Evolutionary conservation across 2,329 filamentous ascomycete genomes (phyloP).

Genomic region (Cadophora malorum): DNA sequence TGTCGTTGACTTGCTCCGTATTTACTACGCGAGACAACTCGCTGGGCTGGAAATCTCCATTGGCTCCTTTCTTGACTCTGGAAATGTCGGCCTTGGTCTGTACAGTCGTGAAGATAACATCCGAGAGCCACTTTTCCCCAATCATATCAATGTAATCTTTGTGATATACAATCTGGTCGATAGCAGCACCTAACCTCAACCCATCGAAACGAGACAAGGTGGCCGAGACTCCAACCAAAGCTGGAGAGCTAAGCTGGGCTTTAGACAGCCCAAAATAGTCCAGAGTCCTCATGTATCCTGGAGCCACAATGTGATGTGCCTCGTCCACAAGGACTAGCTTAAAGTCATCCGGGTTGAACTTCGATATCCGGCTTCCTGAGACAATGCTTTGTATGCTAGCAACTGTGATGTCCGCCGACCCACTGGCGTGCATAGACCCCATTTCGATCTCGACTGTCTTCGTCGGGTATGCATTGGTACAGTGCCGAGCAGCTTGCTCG

Average conservation of each 20-base stretch:
- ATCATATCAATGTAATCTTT: slow-evolving; percentile 85
- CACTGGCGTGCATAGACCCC: slow-evolving; percentile 78
- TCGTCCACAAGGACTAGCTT: slow-evolving; percentile 96
- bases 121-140: slow-evolving; percentile 86
- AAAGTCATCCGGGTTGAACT: slow-evolving; percentile 80
- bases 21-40: slow-evolving; percentile 87
- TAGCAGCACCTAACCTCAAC: slow-evolving; percentile 78
- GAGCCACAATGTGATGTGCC: slow-evolving; percentile 93
- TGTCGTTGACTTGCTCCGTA: slow-evolving; percentile 78
- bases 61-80: slow-evolving; percentile 64
- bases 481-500: slow-evolving; percentile 90
- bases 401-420: slow-evolving; percentile 88
- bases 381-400: slow-evolving; percentile 87
- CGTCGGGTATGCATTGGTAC: slow-evolving; percentile 77
- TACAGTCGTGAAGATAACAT: slow-evolving; percentile 95
- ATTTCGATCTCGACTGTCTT: slow-evolving; percentile 91
- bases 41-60: slow-evolving; percentile 79
- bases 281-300: slow-evolving; percentile 76
- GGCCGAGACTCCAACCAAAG: slow-evolving; percentile 89
- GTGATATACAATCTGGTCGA: slow-evolving; percentile 96
- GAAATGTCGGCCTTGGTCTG: slow-evolving; percentile 81
- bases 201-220: slow-evolving; percentile 82
- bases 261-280: slow-evolving; percentile 77
- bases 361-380: slow-evolving; percentile 76
- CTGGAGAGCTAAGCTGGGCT: slow-evolving; percentile 58